phyloP scores from a whole-genome alignment of 257 asterid genomes.

The Nicotiana benthamiana region DNA sequence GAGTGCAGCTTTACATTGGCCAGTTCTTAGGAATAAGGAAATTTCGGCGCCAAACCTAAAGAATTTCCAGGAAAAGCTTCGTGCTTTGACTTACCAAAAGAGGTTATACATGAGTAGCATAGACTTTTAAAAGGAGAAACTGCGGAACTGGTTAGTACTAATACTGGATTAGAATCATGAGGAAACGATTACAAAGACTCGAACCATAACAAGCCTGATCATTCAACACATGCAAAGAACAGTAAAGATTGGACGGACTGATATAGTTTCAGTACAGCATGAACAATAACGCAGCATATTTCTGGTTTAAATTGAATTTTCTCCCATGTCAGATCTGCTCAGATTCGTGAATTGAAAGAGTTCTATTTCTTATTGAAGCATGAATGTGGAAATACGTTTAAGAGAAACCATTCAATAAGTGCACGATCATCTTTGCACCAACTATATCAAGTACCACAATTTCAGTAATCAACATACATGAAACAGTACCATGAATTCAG shows the following conservation, averaged over 20 bases:
- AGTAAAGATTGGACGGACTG: background rate
- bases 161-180: background rate
- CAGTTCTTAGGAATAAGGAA: background rate
- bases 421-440: background rate
- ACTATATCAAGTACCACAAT: background rate
- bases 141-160: background rate
- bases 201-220: background rate
- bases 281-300: background rate
- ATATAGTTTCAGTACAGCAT: background rate
- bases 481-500: background rate
- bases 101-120: background rate
- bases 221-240: background rate
- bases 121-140: background rate
- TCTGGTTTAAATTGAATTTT: background rate
- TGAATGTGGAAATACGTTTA: background rate
- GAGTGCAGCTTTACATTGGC: background rate
- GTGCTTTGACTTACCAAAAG: background rate
- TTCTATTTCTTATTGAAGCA: background rate
- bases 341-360: background rate
- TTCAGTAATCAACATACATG: background rate
- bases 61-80: background rate
- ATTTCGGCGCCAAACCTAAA: background rate
- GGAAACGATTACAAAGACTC: background rate
- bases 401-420: background rate
- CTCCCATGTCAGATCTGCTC: background rate